Evolutionary conservation across 2,329 filamentous ascomycete species (phyloP).

Genomic region (Falciphora oryzae): DNA sequence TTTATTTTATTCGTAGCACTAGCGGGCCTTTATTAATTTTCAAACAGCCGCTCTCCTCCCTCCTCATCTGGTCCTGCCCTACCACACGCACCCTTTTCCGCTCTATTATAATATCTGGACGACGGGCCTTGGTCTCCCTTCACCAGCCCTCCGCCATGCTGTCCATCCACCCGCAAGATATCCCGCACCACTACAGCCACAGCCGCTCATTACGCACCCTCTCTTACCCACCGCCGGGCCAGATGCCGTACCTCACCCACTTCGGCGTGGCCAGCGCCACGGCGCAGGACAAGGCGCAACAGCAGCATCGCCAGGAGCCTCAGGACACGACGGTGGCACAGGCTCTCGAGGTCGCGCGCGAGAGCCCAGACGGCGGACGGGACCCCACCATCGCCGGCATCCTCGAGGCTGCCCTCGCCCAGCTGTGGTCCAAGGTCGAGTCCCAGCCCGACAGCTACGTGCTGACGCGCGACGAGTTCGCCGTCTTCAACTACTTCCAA

Average conservation of each 20-base stretch:
- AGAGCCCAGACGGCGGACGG: conserved; percentile 59
- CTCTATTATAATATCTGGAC: conserved; percentile 3
- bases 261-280: conserved; percentile 3
- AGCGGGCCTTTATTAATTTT: too few relatives aligned
- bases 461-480: conserved; percentile 71
- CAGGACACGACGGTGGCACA: conserved; percentile 42
- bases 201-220: conserved; percentile 1
- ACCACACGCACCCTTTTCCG: not conserved
- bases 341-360: conserved; percentile 70
- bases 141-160: conserved; percentile 8
- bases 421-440: conserved; percentile 64
- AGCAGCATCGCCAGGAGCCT: conserved; percentile 2
- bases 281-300: conserved; percentile 2
- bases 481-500: conserved; percentile 81
- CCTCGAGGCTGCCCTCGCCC: conserved; percentile 57
- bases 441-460: conserved; percentile 63
- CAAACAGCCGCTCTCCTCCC: too few relatives aligned
- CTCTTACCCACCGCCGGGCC: conserved; percentile 7
- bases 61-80: not conserved
- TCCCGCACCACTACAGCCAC: conserved; percentile 8
- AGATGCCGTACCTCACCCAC: conserved; percentile 5
- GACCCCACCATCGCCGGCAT: conserved; percentile 58
- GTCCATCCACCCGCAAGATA: conserved; percentile 8
- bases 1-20: too few relatives aligned
- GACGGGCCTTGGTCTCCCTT: not conserved